A percentile compares a stretch with the other conserved stretches of the same genome.
Evolutionary conservation across 352 stramenopile genomes (phyloP).

Genomic region (Phytophthora podocarpi): DNA sequence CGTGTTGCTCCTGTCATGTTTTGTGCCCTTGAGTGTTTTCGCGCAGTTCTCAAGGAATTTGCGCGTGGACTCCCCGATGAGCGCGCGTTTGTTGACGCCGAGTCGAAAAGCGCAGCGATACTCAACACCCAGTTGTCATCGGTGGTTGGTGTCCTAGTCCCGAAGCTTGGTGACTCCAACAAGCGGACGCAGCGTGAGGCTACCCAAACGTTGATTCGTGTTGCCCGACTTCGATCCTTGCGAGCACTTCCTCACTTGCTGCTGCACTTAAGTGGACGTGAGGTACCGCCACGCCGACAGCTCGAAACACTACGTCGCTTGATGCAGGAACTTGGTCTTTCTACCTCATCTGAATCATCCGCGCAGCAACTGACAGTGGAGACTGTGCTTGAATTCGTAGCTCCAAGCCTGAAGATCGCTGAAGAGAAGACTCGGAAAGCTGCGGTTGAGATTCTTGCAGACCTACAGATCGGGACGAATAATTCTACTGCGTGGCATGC

Average conservation of each 20-base stretch:
- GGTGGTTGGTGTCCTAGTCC: constrained; percentile 53
- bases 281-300: constrained; percentile 55
- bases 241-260: constrained; percentile 60
- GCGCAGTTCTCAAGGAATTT: constrained; percentile 70
- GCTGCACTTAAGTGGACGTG: constrained; percentile 64
- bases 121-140: constrained; percentile 64
- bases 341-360: constrained; percentile 8
- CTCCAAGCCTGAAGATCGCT: constrained; percentile 71
- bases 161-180: constrained; percentile 81
- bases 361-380: constrained; percentile 51
- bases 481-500: constrained; percentile 31
- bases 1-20: constrained; percentile 84
- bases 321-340: constrained; percentile 57
- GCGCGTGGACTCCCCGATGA: constrained; percentile 46
- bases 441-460: constrained; percentile 71
- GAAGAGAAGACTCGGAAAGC: constrained; percentile 81
- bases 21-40: constrained; percentile 78
- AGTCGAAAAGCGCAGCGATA: constrained; percentile 25
- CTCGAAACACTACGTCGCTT: constrained; percentile 64
- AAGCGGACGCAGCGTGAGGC: constrained; percentile 81
- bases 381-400: constrained; percentile 69
- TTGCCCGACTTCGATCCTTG: constrained; percentile 69
- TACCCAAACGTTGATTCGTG: constrained; percentile 60
- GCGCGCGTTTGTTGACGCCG: constrained; percentile 41
- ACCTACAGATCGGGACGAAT: constrained; percentile 43